Evolutionary conservation across 306 rosid species (phyloP).

Genomic region (Inga oerstediana): DNA sequence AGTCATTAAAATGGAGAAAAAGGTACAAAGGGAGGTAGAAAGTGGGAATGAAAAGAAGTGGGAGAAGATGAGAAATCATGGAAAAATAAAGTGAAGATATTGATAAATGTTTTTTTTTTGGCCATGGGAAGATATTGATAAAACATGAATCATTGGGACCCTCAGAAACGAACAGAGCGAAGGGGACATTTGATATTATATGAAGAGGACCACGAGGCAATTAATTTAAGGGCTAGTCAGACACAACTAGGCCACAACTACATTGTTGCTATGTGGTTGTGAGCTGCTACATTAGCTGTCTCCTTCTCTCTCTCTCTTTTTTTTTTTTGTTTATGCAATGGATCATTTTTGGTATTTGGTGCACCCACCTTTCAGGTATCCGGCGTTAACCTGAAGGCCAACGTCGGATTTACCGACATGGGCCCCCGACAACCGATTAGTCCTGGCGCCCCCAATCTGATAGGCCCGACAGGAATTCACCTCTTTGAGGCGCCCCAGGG

Average conservation of each 20-base stretch:
- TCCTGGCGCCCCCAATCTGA: no score
- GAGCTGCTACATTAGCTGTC: constrained; percentile 44
- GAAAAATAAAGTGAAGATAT: constrained; percentile 23
- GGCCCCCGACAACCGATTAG: no score
- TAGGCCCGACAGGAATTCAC: no score
- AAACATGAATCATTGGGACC: constrained; percentile 18
- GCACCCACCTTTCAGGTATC: no score
- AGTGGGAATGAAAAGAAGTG: neutral
- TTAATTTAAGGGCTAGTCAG: constrained; percentile 9
- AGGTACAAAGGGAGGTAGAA: neutral
- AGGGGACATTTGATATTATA: constrained; percentile 45
- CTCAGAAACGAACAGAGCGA: constrained; percentile 40
- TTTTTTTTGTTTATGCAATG: no score
- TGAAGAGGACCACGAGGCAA: constrained; percentile 44
- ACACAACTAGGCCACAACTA: constrained; percentile 31
- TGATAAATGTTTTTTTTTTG: neutral
- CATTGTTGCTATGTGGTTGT: constrained; percentile 36
- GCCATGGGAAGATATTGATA: constrained; percentile 1
- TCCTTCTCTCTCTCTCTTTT: no score
- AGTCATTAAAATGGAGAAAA: neutral
- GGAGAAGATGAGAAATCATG: constrained; percentile 23
- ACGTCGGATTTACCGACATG: no score
- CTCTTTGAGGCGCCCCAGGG: no score
- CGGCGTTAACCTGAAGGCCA: no score
- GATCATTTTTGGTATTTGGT: no score